phyloP scores from a whole-genome alignment of 768 basidiomycete genomes.

The Bullera alba region DNA sequence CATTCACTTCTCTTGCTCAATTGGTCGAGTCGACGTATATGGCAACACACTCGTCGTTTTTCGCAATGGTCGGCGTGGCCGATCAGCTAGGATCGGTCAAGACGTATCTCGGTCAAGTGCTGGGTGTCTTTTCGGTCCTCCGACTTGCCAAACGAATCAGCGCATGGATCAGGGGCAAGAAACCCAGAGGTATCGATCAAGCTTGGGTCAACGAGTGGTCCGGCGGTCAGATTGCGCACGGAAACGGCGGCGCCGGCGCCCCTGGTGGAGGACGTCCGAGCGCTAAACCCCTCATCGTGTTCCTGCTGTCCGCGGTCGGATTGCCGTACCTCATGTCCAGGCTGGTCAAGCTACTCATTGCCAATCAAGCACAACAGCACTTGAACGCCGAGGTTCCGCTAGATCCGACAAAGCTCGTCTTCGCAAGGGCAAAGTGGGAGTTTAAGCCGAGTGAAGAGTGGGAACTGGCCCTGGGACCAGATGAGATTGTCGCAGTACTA shows the following conservation, averaged over 20 bases:
- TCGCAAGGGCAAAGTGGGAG: slow-evolving; percentile 72
- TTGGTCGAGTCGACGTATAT: slow-evolving; percentile 97
- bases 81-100: slow-evolving; percentile 90
- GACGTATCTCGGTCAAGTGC: slow-evolving; percentile 85
- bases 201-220: slow-evolving; percentile 45
- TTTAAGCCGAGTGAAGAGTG: slow-evolving; percentile 68
- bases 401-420: slow-evolving; percentile 73
- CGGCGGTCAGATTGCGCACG: slow-evolving; percentile 1
- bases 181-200: slow-evolving; percentile 25
- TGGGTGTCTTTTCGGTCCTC: slow-evolving; percentile 83
- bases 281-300: slow-evolving; percentile 84
- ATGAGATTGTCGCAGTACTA: slow-evolving; percentile 89
- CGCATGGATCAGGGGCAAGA: slow-evolving; percentile 62
- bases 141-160: slow-evolving; percentile 47
- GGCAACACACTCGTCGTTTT: slow-evolving; percentile 92
- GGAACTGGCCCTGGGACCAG: slow-evolving; percentile 73
- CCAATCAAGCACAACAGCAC: slow-evolving; percentile 47
- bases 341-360: slow-evolving; percentile 67
- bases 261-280: slow-evolving; percentile 50
- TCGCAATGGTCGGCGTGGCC: slow-evolving; percentile 80
- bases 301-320: slow-evolving; percentile 88
- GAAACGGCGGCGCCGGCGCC: not conserved
- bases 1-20: slow-evolving; percentile 88
- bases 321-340: slow-evolving; percentile 89
- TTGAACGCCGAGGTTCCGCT: slow-evolving; percentile 5